Evolutionary conservation across 345 rosid species (phyloP).

Genomic region (Arabidopsis thaliana): DNA sequence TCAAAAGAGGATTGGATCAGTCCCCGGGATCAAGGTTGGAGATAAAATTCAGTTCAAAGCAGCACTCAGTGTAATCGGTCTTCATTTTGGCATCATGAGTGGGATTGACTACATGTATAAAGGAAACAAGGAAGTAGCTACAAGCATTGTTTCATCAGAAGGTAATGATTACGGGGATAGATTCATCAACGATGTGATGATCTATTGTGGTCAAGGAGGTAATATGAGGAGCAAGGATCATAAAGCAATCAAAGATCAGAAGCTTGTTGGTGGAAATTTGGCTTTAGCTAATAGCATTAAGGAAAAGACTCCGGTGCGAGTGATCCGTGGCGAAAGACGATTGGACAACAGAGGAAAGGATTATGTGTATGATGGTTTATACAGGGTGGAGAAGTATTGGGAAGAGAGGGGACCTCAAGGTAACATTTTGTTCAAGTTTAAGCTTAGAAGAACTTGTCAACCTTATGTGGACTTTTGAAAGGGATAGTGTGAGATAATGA

Average conservation of each 20-base stretch:
- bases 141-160: constrained; percentile 78
- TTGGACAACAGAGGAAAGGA: constrained; percentile 41
- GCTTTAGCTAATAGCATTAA: constrained; percentile 63
- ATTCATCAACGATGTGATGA: constrained; percentile 60
- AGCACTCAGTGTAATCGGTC: constrained; percentile 76
- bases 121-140: constrained; percentile 55
- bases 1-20: constrained; percentile 57
- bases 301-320: constrained; percentile 69
- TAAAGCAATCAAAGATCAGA: constrained; percentile 70
- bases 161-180: constrained; percentile 61
- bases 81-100: constrained; percentile 66
- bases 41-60: constrained; percentile 76
- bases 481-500: not conserved
- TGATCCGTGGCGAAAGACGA: constrained; percentile 60
- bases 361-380: constrained; percentile 82
- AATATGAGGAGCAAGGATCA: constrained; percentile 51
- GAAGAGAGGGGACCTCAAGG: constrained; percentile 63
- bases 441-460: constrained; percentile 63
- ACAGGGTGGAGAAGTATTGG: constrained; percentile 64
- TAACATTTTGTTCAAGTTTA: constrained; percentile 67
- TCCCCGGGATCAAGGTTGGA: constrained; percentile 89
- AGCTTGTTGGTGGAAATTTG: constrained; percentile 76
- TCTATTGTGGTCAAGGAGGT: constrained; percentile 83
- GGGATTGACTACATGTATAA: constrained; percentile 76
- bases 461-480: constrained; percentile 24